Conservation (phyloP, 2,329 filamentous ascomycete species). For the Colletotrichum filicis region DNA sequence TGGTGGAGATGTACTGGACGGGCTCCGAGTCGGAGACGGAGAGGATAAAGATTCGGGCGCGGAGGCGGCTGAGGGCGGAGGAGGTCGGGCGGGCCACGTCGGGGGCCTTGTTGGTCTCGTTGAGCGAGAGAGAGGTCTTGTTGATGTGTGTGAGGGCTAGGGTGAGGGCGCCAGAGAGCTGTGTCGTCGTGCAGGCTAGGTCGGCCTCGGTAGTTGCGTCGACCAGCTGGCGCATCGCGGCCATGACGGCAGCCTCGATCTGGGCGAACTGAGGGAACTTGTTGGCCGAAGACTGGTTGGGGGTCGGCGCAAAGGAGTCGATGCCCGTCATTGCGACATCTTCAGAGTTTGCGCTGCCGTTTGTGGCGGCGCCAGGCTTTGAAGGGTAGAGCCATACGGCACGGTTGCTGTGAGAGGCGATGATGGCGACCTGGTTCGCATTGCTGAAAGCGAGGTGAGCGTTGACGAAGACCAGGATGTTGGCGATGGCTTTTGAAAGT, state of each 20-base stretch:
- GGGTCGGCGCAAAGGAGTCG: conserved; percentile 47
- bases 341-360: conserved; percentile 48
- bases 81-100: conserved; percentile 47
- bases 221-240: conserved; percentile 80
- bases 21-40: conserved; percentile 88
- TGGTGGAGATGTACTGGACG: conserved; percentile 95
- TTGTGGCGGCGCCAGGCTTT: conserved; percentile 42
- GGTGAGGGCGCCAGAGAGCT: conserved; percentile 90
- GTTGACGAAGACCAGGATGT: conserved; percentile 96
- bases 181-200: conserved; percentile 81
- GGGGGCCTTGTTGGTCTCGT: conserved; percentile 62
- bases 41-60: conserved; percentile 87
- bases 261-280: conserved; percentile 94
- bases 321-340: conserved; percentile 69
- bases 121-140: conserved; percentile 76
- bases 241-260: conserved; percentile 83
- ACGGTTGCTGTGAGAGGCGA: conserved; percentile 88
- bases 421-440: conserved; percentile 89
- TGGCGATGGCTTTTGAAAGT: conserved; percentile 84
- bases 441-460: conserved; percentile 95
- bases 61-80: conserved; percentile 62
- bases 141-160: conserved; percentile 92
- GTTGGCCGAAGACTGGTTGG: conserved; percentile 69
- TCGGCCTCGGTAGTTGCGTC: conserved; percentile 72
- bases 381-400: conserved; percentile 90